phyloP scores from a whole-genome alignment of 805 yeast species.

The Candida sakaeoensis region DNA sequence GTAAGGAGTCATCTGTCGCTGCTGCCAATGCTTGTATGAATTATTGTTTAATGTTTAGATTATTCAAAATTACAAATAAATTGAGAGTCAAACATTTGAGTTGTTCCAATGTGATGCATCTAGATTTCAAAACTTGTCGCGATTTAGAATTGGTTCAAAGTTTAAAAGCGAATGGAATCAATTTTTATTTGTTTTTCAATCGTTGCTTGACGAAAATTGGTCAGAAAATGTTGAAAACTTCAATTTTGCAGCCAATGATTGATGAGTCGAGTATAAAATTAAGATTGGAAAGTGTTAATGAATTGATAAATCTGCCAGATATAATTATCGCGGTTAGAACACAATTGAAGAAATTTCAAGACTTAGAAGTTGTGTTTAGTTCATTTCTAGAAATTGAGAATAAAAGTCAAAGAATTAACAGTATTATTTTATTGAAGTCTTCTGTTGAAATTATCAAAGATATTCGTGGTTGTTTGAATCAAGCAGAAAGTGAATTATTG shows the following conservation, averaged over 20 bases:
- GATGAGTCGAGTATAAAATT: conserved; percentile 29
- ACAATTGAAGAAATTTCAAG: conserved; percentile 9
- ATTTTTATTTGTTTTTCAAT: conserved; percentile 34
- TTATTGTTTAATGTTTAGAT: conserved; percentile 4
- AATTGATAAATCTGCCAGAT: conserved; percentile 20
- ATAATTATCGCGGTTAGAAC: conserved; percentile 7
- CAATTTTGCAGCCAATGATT: conserved; percentile 46
- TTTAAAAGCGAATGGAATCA: conserved; percentile 21
- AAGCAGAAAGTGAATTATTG: conserved; percentile 3
- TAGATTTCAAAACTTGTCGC: conserved; percentile 35
- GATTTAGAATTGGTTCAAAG: conserved; percentile 39
- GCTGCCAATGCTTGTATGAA: conserved; percentile 9
- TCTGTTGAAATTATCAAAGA: conserved; percentile 17
- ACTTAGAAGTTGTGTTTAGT: conserved; percentile 26
- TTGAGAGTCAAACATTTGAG: conserved; percentile 35
- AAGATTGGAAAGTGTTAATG: conserved; percentile 36
- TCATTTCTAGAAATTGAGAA: conserved; percentile 19
- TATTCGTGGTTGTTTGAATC: neutral
- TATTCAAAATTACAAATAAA: conserved; percentile 9
- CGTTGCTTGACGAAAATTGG: conserved; percentile 47
- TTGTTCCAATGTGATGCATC: conserved; percentile 40
- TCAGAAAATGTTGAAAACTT: conserved; percentile 34
- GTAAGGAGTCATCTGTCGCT: conserved; percentile 9
- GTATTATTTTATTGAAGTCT: conserved; percentile 36
- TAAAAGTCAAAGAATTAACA: conserved; percentile 38